Percentiles rank a stretch among this genome's conserved stretches.
phyloP scores from a whole-genome alignment of 23 red algal genomes.

The Cyanidiococcus yangmingshanensis region DNA sequence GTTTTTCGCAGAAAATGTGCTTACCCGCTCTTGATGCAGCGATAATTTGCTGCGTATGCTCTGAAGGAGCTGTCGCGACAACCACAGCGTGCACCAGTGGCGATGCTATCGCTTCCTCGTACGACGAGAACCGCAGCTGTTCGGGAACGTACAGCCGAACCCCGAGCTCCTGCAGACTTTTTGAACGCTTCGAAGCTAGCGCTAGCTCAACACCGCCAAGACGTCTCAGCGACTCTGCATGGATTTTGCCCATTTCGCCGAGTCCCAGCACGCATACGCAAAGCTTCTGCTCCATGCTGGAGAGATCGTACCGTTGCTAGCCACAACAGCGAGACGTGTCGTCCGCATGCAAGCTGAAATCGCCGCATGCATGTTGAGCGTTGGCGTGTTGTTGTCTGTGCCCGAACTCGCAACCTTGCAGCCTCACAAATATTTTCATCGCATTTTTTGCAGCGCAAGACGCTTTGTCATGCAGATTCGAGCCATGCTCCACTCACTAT shows the following conservation, averaged over 20 bases:
- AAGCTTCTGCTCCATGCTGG: slow-evolving; percentile 30
- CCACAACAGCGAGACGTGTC: too few species aligned
- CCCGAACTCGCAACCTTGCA: too few species aligned
- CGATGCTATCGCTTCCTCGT: slow-evolving; percentile 43
- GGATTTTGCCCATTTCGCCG: slow-evolving; percentile 85
- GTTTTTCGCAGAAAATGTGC: slow-evolving; percentile 81
- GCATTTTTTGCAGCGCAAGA: too few species aligned
- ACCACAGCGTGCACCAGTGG: slow-evolving; percentile 49
- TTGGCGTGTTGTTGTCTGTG: too few species aligned
- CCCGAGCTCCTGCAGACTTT: slow-evolving; percentile 26
- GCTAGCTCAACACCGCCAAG: slow-evolving; percentile 45
- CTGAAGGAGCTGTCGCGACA: slow-evolving; percentile 59
- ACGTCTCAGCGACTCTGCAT: slow-evolving; percentile 58
- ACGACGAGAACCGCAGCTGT: slow-evolving; percentile 28
- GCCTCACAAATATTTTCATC: too few species aligned
- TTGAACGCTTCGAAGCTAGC: slow-evolving; percentile 39
- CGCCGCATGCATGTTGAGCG: too few species aligned
- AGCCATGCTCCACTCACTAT: too few species aligned
- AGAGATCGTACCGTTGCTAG: too few species aligned
- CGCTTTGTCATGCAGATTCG: too few species aligned
- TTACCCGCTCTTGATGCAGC: slow-evolving; percentile 50
- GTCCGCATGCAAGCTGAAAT: too few species aligned
- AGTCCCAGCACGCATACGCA: slow-evolving; percentile 62
- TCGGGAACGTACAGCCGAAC: slow-evolving; percentile 27
- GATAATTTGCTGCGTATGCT: slow-evolving; percentile 47